Evolutionary conservation across 352 stramenopile genomes (phyloP), one percentile per base, ranked within the genome.

Genomic region (Phytopythium boreale): DNA sequence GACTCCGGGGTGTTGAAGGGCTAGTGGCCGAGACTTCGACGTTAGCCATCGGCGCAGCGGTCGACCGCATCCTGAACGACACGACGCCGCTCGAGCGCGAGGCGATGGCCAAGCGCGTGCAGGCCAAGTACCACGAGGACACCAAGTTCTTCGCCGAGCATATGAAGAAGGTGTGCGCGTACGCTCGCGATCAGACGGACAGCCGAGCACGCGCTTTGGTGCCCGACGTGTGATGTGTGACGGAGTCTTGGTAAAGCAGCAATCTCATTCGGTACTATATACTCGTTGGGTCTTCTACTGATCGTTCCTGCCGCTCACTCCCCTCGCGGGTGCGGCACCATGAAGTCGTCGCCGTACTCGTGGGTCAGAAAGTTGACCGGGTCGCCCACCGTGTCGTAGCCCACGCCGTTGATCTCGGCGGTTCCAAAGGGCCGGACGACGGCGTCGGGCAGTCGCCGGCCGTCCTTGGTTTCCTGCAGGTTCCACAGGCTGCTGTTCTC

Each of bases 51-150:
- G 72, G 56, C n/a, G 44, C 67, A 58, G 67, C 60, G 22, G 70
- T 77, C 24, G 47, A 72, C 19, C 51, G 67, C 51, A 59, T 77
- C 31, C 26, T 80, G 14, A 12, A 53, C 17, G 50, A 64, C 0
- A 77, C 80, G 22, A 72, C 67, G 12, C 46, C 66, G 19, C 34
- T 56, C n/a, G 64, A 85, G 51, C 69, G 74, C 46, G 60, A 69
- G 58, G 46, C 46, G 0, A 71, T 76, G n/a, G 76, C 62, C 0
- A 58, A 58, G 3, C 70, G 71, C 7, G 72, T 68, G 2, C 66
- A 69, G 12, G 71, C 71, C 58, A 61, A 69, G 50, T 87, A 87
- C 51, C 69, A 83, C 37, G 61, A 65, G 55, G 75, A 89, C 59
- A 79, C 72, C 4, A 69, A 73, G 27, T 84, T 79, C 43, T 89